Evolutionary conservation across 1,284 basidiomycete genomes (phyloP).

Genomic region (Sporisorium exsertum): DNA sequence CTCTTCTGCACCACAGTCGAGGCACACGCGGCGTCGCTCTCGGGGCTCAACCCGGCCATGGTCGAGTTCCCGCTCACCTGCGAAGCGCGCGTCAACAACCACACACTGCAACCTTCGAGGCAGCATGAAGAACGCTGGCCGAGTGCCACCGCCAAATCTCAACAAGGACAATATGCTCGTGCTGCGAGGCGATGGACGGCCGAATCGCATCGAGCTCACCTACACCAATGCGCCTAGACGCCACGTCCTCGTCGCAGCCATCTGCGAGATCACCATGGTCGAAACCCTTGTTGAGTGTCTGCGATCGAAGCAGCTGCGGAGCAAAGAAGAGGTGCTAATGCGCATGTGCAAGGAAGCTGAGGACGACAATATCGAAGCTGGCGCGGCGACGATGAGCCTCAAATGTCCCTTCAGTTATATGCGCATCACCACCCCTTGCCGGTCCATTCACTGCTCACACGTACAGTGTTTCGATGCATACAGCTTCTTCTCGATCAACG

Average conservation of each 20-base stretch:
- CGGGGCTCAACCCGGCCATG: constrained; percentile 36
- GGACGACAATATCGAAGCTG: too few relatives aligned
- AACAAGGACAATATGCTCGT: constrained; percentile 56
- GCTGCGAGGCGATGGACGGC: constrained; percentile 16
- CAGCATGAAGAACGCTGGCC: constrained; percentile 60
- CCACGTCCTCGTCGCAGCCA: constrained; percentile 51
- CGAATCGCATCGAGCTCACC: constrained; percentile 61
- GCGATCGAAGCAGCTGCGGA: constrained; percentile 43
- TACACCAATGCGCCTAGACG: constrained; percentile 57
- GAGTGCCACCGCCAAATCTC: constrained; percentile 64
- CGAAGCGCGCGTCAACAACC: constrained; percentile 61
- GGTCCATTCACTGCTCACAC: too few relatives aligned
- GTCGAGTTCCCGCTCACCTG: constrained; percentile 65
- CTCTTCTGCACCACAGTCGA: constrained; percentile 61
- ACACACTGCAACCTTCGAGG: constrained; percentile 56
- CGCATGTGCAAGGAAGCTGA: constrained; percentile 54
- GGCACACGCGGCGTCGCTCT: constrained; percentile 51
- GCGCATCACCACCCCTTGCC: too few relatives aligned
- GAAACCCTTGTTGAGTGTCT: constrained; percentile 54
- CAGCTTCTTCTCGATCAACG: too few relatives aligned
- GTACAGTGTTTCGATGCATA: too few relatives aligned
- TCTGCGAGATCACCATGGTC: constrained; percentile 52
- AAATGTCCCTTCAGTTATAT: too few relatives aligned
- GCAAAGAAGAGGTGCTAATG: constrained; percentile 59
- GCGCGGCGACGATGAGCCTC: too few relatives aligned